A percentile compares a stretch with the other conserved stretches of the same genome.
phyloP scores from a whole-genome alignment of 768 basidiomycete genomes.

The Tylopilus sp. region DNA sequence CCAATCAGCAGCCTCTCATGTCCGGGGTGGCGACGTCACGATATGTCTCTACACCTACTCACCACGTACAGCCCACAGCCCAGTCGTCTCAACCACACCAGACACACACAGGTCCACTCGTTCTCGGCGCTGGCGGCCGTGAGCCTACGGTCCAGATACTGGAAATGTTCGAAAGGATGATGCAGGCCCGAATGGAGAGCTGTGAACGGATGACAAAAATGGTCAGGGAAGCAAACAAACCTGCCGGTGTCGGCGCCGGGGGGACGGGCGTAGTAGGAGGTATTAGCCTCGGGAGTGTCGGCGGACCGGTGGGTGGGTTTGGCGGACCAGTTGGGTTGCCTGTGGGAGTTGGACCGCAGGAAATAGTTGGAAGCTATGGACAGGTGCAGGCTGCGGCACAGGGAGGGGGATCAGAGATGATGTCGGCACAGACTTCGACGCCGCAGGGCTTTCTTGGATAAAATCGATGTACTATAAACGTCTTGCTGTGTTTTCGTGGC shows the following conservation, averaged over 20 bases:
- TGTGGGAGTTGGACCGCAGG: conserved; percentile 21
- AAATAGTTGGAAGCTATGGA: conserved; percentile 14
- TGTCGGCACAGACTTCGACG: conserved; percentile 8
- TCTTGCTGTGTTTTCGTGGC: conserved; percentile 3
- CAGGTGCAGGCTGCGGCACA: conserved; percentile 9
- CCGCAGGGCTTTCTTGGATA: conserved; percentile 23
- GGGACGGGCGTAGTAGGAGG: conserved; percentile 12
- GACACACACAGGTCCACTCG: conserved; percentile 20
- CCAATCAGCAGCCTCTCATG: conserved; percentile 11
- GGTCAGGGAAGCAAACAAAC: conserved; percentile 37
- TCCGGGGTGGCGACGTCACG: conserved; percentile 10
- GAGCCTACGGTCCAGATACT: conserved; percentile 52
- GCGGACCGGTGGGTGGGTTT: conserved; percentile 29
- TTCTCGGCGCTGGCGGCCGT: conserved; percentile 29
- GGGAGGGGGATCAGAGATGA: conserved; percentile 12
- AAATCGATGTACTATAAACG: neutral
- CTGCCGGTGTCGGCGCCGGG: conserved; percentile 14
- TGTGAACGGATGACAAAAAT: conserved; percentile 64
- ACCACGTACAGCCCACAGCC: conserved; percentile 1
- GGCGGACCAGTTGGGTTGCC: conserved; percentile 27
- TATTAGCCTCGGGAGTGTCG: conserved; percentile 19
- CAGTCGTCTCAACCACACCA: conserved; percentile 13
- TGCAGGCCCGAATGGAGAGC: conserved; percentile 74
- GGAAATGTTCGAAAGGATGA: conserved; percentile 66
- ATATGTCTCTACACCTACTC: conserved; percentile 11